A percentile compares a stretch with the other conserved stretches of the same genome.
Evolutionary conservation across 768 basidiomycete genomes (phyloP).

Genomic region (Podaxis sp.): DNA sequence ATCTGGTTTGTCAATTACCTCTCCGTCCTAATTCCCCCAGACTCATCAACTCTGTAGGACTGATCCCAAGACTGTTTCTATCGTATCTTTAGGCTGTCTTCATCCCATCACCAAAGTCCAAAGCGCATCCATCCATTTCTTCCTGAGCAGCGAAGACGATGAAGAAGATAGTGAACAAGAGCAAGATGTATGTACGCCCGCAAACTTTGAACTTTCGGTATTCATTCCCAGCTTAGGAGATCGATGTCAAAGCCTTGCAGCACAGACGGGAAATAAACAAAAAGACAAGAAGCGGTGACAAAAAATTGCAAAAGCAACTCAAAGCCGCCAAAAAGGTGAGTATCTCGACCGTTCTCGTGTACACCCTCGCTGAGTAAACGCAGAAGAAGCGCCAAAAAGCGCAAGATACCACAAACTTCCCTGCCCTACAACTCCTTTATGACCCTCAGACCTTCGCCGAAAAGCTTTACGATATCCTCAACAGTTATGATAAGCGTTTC

Average conservation of each 20-base stretch:
- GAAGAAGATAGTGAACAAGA: constrained; percentile 71
- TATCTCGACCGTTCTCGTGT: constrained; percentile 5
- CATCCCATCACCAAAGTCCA: constrained; percentile 95
- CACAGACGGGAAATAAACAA: constrained; percentile 93
- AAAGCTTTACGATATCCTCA: constrained; percentile 83
- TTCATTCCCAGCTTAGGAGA: constrained; percentile 34
- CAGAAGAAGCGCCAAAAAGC: constrained; percentile 32
- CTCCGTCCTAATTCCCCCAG: not conserved
- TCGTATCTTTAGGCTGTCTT: constrained; percentile 87
- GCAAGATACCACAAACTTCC: constrained; percentile 62
- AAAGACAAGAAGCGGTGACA: constrained; percentile 80
- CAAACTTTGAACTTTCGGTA: not conserved
- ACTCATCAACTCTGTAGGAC: constrained; percentile 44
- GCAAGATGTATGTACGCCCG: constrained; percentile 39
- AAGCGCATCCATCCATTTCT: constrained; percentile 92
- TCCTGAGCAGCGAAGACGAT: constrained; percentile 84
- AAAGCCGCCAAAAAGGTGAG: constrained; percentile 71
- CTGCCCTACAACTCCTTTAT: constrained; percentile 86
- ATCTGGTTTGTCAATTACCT: constrained; percentile 56
- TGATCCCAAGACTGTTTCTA: constrained; percentile 89
- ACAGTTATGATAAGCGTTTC: constrained; percentile 88
- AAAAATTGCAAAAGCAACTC: constrained; percentile 69
- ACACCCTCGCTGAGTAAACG: not conserved
- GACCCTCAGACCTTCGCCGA: constrained; percentile 97
- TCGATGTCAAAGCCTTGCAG: constrained; percentile 69